Evolutionary conservation across 2,329 filamentous ascomycete genomes (phyloP).

Genomic region (Colletotrichum incanum): DNA sequence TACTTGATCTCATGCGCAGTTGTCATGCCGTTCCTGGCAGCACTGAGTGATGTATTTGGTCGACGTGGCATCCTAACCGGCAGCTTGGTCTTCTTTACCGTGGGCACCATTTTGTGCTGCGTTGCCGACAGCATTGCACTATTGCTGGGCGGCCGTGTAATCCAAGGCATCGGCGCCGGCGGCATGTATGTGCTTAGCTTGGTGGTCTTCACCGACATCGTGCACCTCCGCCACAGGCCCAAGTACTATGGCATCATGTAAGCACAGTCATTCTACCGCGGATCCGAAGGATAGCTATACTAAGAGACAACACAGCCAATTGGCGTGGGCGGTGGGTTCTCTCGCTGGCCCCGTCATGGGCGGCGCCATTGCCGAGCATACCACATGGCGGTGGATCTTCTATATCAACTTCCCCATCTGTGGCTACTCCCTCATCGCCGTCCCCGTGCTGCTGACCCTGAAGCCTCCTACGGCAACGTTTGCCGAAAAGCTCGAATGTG

Average conservation of each 20-base stretch:
- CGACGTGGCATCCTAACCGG: slow-evolving; percentile 53
- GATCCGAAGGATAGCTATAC: neutral
- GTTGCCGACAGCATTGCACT: slow-evolving; percentile 51
- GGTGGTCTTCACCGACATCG: slow-evolving; percentile 60
- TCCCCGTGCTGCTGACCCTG: slow-evolving; percentile 61
- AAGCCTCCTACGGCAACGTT: slow-evolving; percentile 51
- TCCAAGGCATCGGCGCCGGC: slow-evolving; percentile 59
- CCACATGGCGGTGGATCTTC: slow-evolving; percentile 65
- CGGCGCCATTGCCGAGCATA: slow-evolving; percentile 52
- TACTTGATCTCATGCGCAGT: slow-evolving; percentile 48
- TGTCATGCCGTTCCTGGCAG: slow-evolving; percentile 49
- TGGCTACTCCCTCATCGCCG: slow-evolving; percentile 55
- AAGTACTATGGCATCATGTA: slow-evolving; percentile 57
- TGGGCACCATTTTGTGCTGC: slow-evolving; percentile 59
- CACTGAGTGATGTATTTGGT: slow-evolving; percentile 54
- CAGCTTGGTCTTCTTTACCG: slow-evolving; percentile 58
- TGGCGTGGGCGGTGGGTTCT: slow-evolving; percentile 59
- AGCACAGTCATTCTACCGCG: slow-evolving; percentile 39
- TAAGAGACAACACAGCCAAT: slow-evolving; percentile 45
- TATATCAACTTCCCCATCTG: slow-evolving; percentile 63
- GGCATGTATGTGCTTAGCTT: slow-evolving; percentile 58
- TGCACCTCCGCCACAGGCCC: slow-evolving; percentile 58
- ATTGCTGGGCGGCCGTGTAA: slow-evolving; percentile 55
- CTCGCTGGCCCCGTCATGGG: slow-evolving; percentile 58
- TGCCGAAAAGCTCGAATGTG: slow-evolving; percentile 52